Base-by-base conservation (phyloP, 768 basidiomycete species). In the Termitomyces sp. region DNA sequence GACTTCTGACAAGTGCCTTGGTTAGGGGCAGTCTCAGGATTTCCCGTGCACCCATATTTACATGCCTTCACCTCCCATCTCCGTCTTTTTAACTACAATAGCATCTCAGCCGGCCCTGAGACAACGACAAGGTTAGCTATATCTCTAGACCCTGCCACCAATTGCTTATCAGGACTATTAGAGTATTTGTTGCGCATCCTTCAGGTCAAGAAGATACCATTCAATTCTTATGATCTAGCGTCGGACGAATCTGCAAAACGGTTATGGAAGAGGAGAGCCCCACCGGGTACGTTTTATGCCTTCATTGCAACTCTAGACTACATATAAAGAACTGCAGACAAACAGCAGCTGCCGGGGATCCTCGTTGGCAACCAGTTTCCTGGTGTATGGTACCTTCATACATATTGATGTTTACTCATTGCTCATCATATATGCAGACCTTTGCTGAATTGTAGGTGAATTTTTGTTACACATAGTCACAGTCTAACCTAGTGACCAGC, bases 11-110 rank as follows among this genome's bases (percentile, higher is more conserved):
- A 16, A 4, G 28, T 7, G 3, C 28, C n/a, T n/a, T n/a, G n/a
- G n/a, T n/a, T n/a, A n/a, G n/a, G n/a, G n/a, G n/a, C n/a, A n/a
- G 2, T 1, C 34, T 34, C 27, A 19, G 3, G 30, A 47, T 19
- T 5, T 41, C 10, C 27, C 11, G 28, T 23, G 14, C 16, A 52
- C 25, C 9, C 34, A 25, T 27, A 7, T 19, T 16, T 27, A 45
- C 16, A 91, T 89, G 88, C 78, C 85, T 52, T 82, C 90, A n/a
- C 91, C 91, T 6, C 91, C 91, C 8, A 86, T 94, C 57, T 83
- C 88, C 63, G 66, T 89, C 40, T 93, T 91, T 68, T 79, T 93
- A 54, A 94, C 92, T n/a, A 94, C 92, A 16, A 93, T 94, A 60
- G 88, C 86, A 2, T 89, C 89, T 47, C 87, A 91, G 66, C 83